phyloP scores from a whole-genome alignment of 1,139 yeast species.

The Blastobotrys serpentis region DNA sequence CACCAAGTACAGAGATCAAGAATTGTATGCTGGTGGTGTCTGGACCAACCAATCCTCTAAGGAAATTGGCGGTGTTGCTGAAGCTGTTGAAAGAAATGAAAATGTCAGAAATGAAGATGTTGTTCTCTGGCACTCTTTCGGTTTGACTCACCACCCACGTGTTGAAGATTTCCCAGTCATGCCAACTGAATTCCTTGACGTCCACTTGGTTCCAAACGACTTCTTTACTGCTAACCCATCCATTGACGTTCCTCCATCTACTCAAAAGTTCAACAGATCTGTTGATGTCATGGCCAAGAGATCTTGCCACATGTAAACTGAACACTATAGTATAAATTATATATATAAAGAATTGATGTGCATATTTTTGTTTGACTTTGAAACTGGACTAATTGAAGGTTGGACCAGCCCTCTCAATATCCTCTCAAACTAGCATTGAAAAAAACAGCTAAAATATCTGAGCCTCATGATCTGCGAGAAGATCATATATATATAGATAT shows the following conservation, averaged over 20 bases:
- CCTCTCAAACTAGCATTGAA: too few species aligned
- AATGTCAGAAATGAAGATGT: constrained; percentile 75
- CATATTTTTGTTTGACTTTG: not conserved
- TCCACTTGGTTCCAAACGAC: constrained; percentile 68
- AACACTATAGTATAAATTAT: not conserved
- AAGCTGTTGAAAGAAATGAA: constrained; percentile 65
- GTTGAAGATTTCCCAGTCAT: constrained; percentile 92
- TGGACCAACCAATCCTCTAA: constrained; percentile 70
- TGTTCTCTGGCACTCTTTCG: constrained; percentile 86
- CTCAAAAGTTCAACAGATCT: constrained; percentile 72
- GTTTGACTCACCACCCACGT: constrained; percentile 83
- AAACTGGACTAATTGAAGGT: too few species aligned
- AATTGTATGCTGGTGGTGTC: constrained; percentile 73
- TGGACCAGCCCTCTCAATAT: too few species aligned
- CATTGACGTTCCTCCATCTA: constrained; percentile 74
- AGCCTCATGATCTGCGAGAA: too few species aligned
- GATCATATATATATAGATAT: too few species aligned
- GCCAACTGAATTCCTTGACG: constrained; percentile 78
- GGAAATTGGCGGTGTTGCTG: constrained; percentile 62
- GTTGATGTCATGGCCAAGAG: constrained; percentile 43
- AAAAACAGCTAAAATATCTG: too few species aligned
- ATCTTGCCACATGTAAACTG: constrained; percentile 33
- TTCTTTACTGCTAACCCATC: constrained; percentile 85
- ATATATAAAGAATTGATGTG: constrained; percentile 1
- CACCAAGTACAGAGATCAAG: constrained; percentile 66